Conservation (phyloP, 805 yeast genomes). For the Tetrapisispora namnaoensis region DNA sequence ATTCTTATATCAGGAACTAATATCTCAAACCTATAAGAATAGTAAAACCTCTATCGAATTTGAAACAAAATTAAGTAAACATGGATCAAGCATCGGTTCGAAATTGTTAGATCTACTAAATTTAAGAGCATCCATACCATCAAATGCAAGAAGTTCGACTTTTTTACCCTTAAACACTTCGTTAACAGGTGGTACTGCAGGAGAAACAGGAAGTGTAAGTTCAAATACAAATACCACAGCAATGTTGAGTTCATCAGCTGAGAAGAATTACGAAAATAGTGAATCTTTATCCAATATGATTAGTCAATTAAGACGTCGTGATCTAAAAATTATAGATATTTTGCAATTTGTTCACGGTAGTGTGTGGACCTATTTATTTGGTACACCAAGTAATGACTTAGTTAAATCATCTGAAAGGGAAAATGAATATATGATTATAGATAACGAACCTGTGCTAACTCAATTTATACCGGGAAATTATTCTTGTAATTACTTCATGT, state of each 20-base stretch:
- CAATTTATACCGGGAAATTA: slow-evolving; percentile 61
- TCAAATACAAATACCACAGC: neutral
- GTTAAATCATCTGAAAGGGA: slow-evolving; percentile 64
- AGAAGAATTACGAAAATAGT: slow-evolving; percentile 2
- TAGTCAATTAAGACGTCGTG: slow-evolving; percentile 36
- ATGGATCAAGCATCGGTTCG: slow-evolving; percentile 71
- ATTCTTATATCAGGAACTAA: slow-evolving; percentile 61
- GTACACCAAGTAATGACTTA: slow-evolving; percentile 63
- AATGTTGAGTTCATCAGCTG: neutral
- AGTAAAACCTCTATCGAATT: slow-evolving; percentile 58
- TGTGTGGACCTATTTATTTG: slow-evolving; percentile 69
- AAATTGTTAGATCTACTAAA: slow-evolving; percentile 52
- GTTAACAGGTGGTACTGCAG: neutral
- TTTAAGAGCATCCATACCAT: slow-evolving; percentile 23
- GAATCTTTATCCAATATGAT: slow-evolving; percentile 19
- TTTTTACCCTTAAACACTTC: slow-evolving; percentile 8
- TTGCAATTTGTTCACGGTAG: slow-evolving; percentile 64
- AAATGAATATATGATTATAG: slow-evolving; percentile 70
- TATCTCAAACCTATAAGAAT: slow-evolving; percentile 49
- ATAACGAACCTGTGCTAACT: slow-evolving; percentile 58
- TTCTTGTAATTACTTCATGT: slow-evolving; percentile 75
- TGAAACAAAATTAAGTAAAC: slow-evolving; percentile 49
- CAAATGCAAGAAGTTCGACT: slow-evolving; percentile 14
- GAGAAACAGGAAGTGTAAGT: neutral
- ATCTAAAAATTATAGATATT: slow-evolving; percentile 54